phyloP scores from a whole-genome alignment of 2,329 filamentous ascomycete species.

The Podosphaera fusca region DNA sequence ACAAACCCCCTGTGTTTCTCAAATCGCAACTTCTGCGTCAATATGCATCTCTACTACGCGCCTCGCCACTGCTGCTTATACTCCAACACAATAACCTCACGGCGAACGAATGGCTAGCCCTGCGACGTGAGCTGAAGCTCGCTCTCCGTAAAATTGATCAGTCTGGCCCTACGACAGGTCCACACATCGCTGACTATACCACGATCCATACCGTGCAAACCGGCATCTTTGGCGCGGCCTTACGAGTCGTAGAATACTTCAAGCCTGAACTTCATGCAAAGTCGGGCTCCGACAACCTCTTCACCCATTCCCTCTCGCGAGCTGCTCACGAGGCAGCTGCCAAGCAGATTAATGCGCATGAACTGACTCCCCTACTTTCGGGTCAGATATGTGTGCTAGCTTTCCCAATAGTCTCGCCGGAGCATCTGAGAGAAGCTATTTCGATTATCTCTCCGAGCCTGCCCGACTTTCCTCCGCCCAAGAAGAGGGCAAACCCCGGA shows the following conservation, averaged over 20 bases:
- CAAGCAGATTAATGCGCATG: conserved; percentile 27
- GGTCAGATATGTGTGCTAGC: conserved; percentile 63
- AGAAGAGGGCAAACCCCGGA: conserved; percentile 49
- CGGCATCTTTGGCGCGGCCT: conserved; percentile 65
- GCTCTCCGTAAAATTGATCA: conserved; percentile 41
- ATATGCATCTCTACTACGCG: conserved; percentile 48
- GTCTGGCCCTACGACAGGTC: conserved; percentile 22
- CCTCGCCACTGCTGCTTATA: conserved; percentile 45
- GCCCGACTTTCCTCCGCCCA: conserved; percentile 55
- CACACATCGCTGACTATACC: conserved; percentile 31
- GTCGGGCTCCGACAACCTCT: conserved; percentile 11
- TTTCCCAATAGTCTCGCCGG: conserved; percentile 63
- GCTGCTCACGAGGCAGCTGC: conserved; percentile 16
- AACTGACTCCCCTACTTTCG: conserved; percentile 52
- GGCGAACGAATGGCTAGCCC: conserved; percentile 40
- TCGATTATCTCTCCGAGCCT: conserved; percentile 52
- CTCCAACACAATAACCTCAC: conserved; percentile 58
- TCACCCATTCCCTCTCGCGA: conserved; percentile 35
- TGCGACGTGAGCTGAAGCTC: conserved; percentile 37
- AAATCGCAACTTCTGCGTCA: conserved; percentile 69
- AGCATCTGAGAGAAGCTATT: conserved; percentile 61
- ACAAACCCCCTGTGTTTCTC: conserved; percentile 64
- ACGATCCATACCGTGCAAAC: conserved; percentile 71
- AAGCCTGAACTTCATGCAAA: conserved; percentile 21
- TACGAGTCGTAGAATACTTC: conserved; percentile 72